Base-by-base conservation (phyloP, 345 rosid species). In the Erucastrum elatum region DNA sequence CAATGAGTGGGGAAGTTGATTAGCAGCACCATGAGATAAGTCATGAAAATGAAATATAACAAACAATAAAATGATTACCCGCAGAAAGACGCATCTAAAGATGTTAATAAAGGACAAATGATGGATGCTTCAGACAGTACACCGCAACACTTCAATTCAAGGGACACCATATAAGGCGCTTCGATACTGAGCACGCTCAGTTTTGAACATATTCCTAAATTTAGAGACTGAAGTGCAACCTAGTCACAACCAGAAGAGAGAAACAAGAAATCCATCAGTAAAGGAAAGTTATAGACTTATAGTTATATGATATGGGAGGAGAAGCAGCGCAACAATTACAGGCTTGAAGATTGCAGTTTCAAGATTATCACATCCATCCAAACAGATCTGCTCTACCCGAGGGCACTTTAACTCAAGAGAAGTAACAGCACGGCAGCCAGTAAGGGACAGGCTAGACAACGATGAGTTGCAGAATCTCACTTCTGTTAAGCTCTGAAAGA, bases 71-170 rank as follows among this genome's bases (percentile, higher is more conserved):
- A 68, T 53, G 17, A 2, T 66, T 62, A 93, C 99, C 98, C 71
- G 94, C 99, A 93, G 84, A 95, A 95, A 61, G 99, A 95, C 74
- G 98, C 94, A 84, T 95, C 98, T 66, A 95, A 87, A 63, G 99
- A 89, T 62, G 88, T 90, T 64, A 93, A 83, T 51, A 82, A 88
- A 68, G 99, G 97, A 77, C 98, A 93, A 30, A 86, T 81, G 68
- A 95, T 90, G 65, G 87, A 85, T 75, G 91, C 96, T 73, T 91
- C 90, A 35, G 97, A 89, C 70, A 91, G 80, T 12, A 87, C 93
- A 77, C 99, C 98, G 66, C 97, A 95, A 75, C 96, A 96, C 84
- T 93, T 89, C 84, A 95, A 85, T 87, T 95, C 99, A 21, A 95
- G 93, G 37, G 90, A 79, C 77, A 85, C 89, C 98, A 95, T 87